These are phyloP conservation scores for Cryptosporidium bovis DNA, from an alignment of 169 alveolate genomes.

Conservation along the genomic window DNA sequence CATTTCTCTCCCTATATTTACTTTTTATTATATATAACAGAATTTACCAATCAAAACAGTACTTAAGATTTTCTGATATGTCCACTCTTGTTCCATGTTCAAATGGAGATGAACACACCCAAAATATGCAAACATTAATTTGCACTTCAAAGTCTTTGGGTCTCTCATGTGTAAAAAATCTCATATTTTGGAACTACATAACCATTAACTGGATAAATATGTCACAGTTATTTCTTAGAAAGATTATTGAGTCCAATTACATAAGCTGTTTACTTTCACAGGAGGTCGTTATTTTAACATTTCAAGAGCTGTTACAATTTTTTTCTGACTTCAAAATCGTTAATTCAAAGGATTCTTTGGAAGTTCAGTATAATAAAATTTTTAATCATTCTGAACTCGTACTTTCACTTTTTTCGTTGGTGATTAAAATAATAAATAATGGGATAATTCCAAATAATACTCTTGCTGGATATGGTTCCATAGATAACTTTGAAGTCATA, in stretches of 20 bases:
- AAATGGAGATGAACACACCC: conserved; percentile 57
- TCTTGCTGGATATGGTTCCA: conserved; percentile 71
- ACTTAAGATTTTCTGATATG: not conserved
- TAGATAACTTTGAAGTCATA: conserved; percentile 45
- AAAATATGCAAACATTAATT: conserved; percentile 21
- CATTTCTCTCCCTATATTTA: conserved; percentile 38
- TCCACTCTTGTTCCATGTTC: conserved; percentile 42
- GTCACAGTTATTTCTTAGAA: conserved; percentile 52
- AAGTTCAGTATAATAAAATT: conserved; percentile 2
- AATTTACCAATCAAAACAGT: conserved; percentile 3
- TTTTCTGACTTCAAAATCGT: conserved; percentile 22
- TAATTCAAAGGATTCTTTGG: conserved; percentile 7
- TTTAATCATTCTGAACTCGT: conserved; percentile 15
- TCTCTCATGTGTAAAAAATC: conserved; percentile 30
- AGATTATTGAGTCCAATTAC: conserved; percentile 51
- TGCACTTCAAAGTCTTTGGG: conserved; percentile 3
- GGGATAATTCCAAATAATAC: conserved; percentile 51
- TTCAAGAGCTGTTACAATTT: conserved; percentile 14
- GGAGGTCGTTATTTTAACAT: conserved; percentile 5
- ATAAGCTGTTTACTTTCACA: conserved; percentile 21
- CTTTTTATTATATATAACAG: conserved; percentile 38
- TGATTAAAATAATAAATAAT: conserved; percentile 28
- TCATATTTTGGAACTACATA: conserved; percentile 57
- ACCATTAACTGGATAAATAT: conserved; percentile 50
- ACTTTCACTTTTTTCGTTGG: conserved; percentile 47